Evolutionary conservation across 768 basidiomycete genomes (phyloP), one percentile per base, ranked within the genome.

Genomic region (Russula sp.): DNA sequence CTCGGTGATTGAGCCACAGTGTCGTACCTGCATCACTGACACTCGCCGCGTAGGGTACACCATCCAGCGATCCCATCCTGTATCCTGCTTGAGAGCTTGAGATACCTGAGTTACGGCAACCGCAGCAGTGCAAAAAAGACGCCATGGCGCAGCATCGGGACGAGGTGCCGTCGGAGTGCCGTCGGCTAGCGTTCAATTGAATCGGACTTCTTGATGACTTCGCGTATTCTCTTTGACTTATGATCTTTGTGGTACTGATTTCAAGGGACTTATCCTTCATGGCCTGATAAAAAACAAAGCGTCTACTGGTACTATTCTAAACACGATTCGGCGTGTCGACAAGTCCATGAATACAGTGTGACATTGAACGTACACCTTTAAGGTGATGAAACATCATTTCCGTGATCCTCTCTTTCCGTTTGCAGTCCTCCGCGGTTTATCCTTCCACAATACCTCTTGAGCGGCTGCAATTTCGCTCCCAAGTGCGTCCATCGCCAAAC

Each of bases 401-500:
- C 18, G 20, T 49, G 49, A 42, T 42, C 54, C 48, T 20, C 30
- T 24, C 42, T 13, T 16, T 26, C 44, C 36, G 46, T 42, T 38
- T 48, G 26, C 9, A 24, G 5, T 55, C 13, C 61, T 56, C 26
- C 26, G 54, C 32, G 13, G 24, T 11, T 2, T n/a, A 5, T 44
- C 56, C 11, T 46, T 57, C 56, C 56, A 63, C 20, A 38, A 48
- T n/a, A 34, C 50, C 34, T 28, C 50, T 20, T 54, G 57, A 53
- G 52, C 32, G 9, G 63, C 51, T 1, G 57, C 51, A 32, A 64
- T 59, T 20, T 59, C 57, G 40, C 34, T 48, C 28, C 59, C 61
- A 5, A 68, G 60, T 20, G 55, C 60, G 18, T 57, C 55, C 67
- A 67, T 65, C 55, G 57, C 67, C 46, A 58, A 32, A 14, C 62